Percentiles rank a stretch among this genome's conserved stretches.
Evolutionary conservation across 1,284 basidiomycete genomes (phyloP).

Genomic region (Cutaneotrichosporon cavernicola): DNA sequence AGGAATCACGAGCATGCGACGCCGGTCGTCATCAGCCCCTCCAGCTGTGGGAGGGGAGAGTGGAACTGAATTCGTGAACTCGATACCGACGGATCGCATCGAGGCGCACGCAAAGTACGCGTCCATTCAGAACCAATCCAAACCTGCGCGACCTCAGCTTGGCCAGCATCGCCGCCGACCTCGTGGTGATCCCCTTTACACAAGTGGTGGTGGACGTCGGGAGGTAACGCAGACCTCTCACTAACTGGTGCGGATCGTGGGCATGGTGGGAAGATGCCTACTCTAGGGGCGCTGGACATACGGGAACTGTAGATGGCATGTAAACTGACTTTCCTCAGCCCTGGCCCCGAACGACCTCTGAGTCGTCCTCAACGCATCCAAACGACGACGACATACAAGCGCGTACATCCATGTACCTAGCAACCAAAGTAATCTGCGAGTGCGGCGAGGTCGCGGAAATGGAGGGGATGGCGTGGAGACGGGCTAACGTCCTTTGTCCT

Average conservation of each 20-base stretch:
- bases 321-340: no score
- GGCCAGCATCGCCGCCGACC: constrained; percentile 1
- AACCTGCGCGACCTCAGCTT: constrained; percentile 4
- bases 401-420: background rate
- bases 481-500: constrained; percentile 4
- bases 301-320: no score
- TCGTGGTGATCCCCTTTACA: background rate
- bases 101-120: constrained; percentile 7
- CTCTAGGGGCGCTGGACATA: no score
- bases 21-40: background rate
- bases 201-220: no score
- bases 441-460: constrained; percentile 12
- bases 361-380: no score
- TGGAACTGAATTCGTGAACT: background rate
- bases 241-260: no score
- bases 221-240: no score
- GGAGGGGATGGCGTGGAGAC: constrained; percentile 15
- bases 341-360: no score
- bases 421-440: constrained; percentile 19
- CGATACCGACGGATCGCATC: background rate
- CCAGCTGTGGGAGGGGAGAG: background rate
- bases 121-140: constrained; percentile 4
- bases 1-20: background rate
- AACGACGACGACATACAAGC: no score
- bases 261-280: no score